Percentiles rank a stretch among this genome's conserved stretches.
phyloP scores from a whole-genome alignment of 805 yeast species.

The Sugiyamaella valdiviana region DNA sequence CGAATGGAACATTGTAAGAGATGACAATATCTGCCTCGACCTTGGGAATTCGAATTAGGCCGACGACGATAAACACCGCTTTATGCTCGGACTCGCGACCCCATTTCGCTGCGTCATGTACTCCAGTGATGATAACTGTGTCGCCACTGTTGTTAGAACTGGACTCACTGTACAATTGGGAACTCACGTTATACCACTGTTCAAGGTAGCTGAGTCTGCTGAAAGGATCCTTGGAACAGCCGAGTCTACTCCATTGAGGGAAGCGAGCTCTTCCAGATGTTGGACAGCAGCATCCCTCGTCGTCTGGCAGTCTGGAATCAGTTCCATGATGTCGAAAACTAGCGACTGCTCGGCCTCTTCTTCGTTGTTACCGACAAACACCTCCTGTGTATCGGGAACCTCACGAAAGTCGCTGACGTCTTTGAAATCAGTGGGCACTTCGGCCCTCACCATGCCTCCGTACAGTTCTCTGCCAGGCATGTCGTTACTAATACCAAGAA shows the following conservation, averaged over 20 bases:
- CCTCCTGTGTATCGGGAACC: slow-evolving; percentile 93
- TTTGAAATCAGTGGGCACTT: slow-evolving; percentile 52
- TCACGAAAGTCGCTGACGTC: slow-evolving; percentile 79
- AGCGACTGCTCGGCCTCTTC: slow-evolving; percentile 29
- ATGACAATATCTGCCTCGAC: slow-evolving; percentile 56
- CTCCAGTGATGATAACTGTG: slow-evolving; percentile 26
- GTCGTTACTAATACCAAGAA: background rate
- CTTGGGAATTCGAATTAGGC: slow-evolving; percentile 46
- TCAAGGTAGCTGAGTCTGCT: background rate
- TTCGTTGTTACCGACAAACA: slow-evolving; percentile 48
- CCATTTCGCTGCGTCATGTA: slow-evolving; percentile 48
- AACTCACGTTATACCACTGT: background rate
- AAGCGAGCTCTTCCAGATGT: slow-evolving; percentile 26
- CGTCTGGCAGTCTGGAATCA: slow-evolving; percentile 28
- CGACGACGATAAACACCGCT: slow-evolving; percentile 47
- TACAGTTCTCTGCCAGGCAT: slow-evolving; percentile 38
- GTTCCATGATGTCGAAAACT: slow-evolving; percentile 38
- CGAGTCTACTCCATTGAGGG: slow-evolving; percentile 20
- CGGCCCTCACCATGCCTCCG: slow-evolving; percentile 74
- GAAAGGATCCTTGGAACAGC: background rate
- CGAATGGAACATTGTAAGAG: slow-evolving; percentile 49
- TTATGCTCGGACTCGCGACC: slow-evolving; percentile 34
- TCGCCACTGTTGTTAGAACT: background rate
- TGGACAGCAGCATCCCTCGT: slow-evolving; percentile 18
- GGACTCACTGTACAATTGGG: background rate